phyloP scores from a whole-genome alignment of 345 rosid genomes.

The Mercurialis annua region DNA sequence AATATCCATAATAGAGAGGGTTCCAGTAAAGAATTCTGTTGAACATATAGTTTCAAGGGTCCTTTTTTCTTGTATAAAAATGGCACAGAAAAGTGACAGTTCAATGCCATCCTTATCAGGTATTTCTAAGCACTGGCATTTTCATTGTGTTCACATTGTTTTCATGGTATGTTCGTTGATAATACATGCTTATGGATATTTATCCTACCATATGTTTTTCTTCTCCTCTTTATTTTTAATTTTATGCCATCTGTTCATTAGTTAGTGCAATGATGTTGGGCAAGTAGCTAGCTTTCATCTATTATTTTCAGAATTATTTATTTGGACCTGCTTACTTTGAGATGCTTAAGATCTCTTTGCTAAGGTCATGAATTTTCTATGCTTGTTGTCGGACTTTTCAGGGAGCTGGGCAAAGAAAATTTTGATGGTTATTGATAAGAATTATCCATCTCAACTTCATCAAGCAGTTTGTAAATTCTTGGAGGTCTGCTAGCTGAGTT shows the following conservation, averaged over 20 bases:
- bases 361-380: not conserved
- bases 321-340: not conserved
- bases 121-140: slow-evolving; percentile 18
- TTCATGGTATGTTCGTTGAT: not conserved
- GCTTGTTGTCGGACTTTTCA: slow-evolving; percentile 26
- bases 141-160: not conserved
- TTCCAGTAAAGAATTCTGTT: slow-evolving; percentile 56
- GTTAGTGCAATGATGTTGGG: not conserved
- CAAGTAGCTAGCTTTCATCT: not conserved
- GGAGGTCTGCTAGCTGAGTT: slow-evolving; percentile 43
- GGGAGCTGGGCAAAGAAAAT: slow-evolving; percentile 73
- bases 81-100: slow-evolving; percentile 45
- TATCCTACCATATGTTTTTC: not conserved
- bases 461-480: slow-evolving; percentile 52
- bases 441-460: slow-evolving; percentile 64
- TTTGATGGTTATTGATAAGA: slow-evolving; percentile 55
- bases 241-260: not conserved
- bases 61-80: slow-evolving; percentile 58
- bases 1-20: slow-evolving; percentile 55
- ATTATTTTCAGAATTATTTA: not conserved
- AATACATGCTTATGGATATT: not conserved
- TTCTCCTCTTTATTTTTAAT: not conserved
- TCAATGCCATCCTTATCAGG: slow-evolving; percentile 49
- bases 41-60: slow-evolving; percentile 53
- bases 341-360: not conserved